Base-by-base conservation (phyloP, 192 early-diverging fungal species). In the Paraglomus occultum region DNA sequence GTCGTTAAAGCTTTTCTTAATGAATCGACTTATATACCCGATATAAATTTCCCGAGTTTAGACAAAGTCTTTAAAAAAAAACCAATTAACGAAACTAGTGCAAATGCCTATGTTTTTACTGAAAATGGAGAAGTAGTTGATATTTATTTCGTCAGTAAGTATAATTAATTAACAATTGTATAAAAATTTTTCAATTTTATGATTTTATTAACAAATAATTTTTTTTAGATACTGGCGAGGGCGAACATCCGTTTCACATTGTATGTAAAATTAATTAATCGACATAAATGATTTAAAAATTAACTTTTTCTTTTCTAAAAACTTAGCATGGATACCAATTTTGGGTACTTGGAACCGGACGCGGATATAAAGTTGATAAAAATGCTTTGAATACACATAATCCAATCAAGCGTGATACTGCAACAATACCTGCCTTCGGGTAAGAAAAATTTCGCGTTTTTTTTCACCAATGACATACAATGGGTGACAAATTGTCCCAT, bases 321-420 rank as follows among this genome's bases (percentile, higher is more conserved):
- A 66, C 39, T 66, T 66, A 67, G 49, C 82, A 83, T 46, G 82
- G 82, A 51, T 76, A 81, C 59, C 47, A 48, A 39, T 83, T 83
- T 52, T 80, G 79, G 40, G 67, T 83, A 6, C 60, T 83, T 20
- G 78, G 78, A 23, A 73, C 64, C 38, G 81, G 81, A 39, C 50
- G 64, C 47, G 78, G 74, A 1, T 39, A 71, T 10, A 78, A 76
- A 18, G 70, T 76, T 51, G 74, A 73, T 59, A 60, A 65, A 1
- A 71, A 72, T 1, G 20, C 18, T 0, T 57, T 77, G 22, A 79
- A 76, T 51, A 53, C 71, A 2, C 39, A 69, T 42, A 72, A 80
- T 48, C 79, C 81, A 6, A 43, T 80, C 0, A 23, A 76, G 3
- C 58, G 81, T 23, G 78, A 82, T 46, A 82, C 79, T 1, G 54